These are phyloP conservation scores for Starmerella riodocensis DNA, from an alignment of 805 yeast genomes.

Conservation along the genomic window DNA sequence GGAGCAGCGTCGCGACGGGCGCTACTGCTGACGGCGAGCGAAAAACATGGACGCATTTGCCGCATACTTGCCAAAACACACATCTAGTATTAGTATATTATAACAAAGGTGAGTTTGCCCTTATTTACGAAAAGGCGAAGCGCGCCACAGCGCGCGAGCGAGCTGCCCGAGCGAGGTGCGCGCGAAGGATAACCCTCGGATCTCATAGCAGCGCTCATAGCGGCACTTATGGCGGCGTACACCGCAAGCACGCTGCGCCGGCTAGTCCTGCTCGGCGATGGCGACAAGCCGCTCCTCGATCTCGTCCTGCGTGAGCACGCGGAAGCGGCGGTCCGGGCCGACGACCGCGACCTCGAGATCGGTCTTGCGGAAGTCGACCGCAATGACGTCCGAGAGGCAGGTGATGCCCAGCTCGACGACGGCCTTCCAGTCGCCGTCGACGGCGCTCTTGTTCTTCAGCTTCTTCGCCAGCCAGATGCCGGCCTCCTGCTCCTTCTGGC, in stretches of 20 bases:
- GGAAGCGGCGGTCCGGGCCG: constrained; percentile 47
- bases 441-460: constrained; percentile 57
- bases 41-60: too few species aligned
- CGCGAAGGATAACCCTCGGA: too few species aligned
- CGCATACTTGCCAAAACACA: too few species aligned
- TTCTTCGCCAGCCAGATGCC: constrained; percentile 80
- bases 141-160: too few species aligned
- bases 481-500: constrained; percentile 95
- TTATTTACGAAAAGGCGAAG: too few species aligned
- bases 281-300: constrained; percentile 88
- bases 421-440: constrained; percentile 72
- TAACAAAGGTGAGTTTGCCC: too few species aligned
- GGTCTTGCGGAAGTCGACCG: constrained; percentile 85
- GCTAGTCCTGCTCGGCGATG: constrained; percentile 87
- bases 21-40: too few species aligned
- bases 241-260: background rate
- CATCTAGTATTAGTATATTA: too few species aligned
- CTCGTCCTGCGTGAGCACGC: constrained; percentile 64
- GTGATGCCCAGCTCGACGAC: constrained; percentile 84
- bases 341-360: constrained; percentile 93
- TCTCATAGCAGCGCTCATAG: too few species aligned
- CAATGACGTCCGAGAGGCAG: constrained; percentile 71
- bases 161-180: too few species aligned
- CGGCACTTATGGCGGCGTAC: too few species aligned
- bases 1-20: too few species aligned